Percentiles rank a stretch among this genome's conserved stretches.
These are phyloP conservation scores for Pistacia atlantica DNA, from an alignment of 345 rosid species.

Conservation along the genomic window DNA sequence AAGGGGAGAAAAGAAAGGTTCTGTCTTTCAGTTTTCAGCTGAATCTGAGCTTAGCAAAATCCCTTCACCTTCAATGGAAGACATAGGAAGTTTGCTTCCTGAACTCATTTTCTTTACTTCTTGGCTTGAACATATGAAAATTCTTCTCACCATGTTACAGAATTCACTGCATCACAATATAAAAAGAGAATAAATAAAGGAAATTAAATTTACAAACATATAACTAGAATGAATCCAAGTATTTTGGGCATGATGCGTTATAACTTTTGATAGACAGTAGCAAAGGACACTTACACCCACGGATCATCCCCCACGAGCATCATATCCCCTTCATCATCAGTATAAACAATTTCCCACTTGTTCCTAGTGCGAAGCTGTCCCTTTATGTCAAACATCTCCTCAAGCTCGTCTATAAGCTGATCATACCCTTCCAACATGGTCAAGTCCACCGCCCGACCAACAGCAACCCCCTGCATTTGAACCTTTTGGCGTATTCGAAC, in stretches of 20 bases:
- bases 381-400: slow-evolving; percentile 74
- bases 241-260: too few species aligned
- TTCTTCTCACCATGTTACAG: slow-evolving; percentile 86
- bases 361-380: slow-evolving; percentile 60
- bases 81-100: slow-evolving; percentile 48
- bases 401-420: slow-evolving; percentile 74
- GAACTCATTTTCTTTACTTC: slow-evolving; percentile 76
- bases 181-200: not conserved
- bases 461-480: slow-evolving; percentile 87
- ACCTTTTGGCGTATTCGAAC: slow-evolving; percentile 47
- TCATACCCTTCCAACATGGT: slow-evolving; percentile 58
- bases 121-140: slow-evolving; percentile 74
- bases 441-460: slow-evolving; percentile 93
- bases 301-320: slow-evolving; percentile 98
- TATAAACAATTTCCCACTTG: slow-evolving; percentile 87
- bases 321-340: slow-evolving; percentile 93
- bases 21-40: slow-evolving; percentile 41
- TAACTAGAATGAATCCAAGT: too few species aligned
- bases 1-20: not conserved
- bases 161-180: slow-evolving; percentile 64
- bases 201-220: not conserved
- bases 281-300: slow-evolving; percentile 69
- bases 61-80: slow-evolving; percentile 60
- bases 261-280: not conserved
- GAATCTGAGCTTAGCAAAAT: slow-evolving; percentile 53